A percentile compares a stretch with the other conserved stretches of the same genome.
phyloP scores from a whole-genome alignment of 495 filamentous ascomycete genomes.

The Penicillium lividum region DNA sequence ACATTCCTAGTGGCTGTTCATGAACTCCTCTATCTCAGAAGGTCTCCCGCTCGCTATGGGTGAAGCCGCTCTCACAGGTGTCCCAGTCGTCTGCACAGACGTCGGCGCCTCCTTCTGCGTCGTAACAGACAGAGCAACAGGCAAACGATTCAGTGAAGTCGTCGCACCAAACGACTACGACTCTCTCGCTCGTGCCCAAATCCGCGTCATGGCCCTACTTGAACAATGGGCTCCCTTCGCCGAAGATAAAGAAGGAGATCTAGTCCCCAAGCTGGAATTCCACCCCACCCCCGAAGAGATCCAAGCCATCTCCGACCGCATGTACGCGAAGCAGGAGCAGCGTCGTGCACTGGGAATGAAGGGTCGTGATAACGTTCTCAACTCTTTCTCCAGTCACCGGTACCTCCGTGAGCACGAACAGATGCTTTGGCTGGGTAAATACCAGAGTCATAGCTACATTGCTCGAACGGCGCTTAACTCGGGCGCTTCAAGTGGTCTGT shows the following conservation, averaged over 20 bases:
- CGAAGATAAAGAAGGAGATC: not conserved
- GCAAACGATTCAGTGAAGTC: slow-evolving; percentile 6
- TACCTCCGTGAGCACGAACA: slow-evolving; percentile 8
- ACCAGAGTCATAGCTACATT: slow-evolving; percentile 7
- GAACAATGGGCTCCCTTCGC: slow-evolving; percentile 8
- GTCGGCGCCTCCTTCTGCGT: slow-evolving; percentile 9
- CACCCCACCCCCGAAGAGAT: slow-evolving; percentile 5
- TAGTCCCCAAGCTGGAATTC: slow-evolving; percentile 6
- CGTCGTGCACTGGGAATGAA: slow-evolving; percentile 6
- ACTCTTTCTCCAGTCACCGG: slow-evolving; percentile 9
- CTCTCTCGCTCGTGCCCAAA: slow-evolving; percentile 7
- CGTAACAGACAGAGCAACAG: slow-evolving; percentile 6
- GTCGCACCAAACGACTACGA: slow-evolving; percentile 9
- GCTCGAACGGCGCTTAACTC: slow-evolving; percentile 2
- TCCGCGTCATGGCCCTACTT: slow-evolving; percentile 5
- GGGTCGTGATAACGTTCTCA: slow-evolving; percentile 5
- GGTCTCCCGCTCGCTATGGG: slow-evolving; percentile 8
- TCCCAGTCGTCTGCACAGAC: slow-evolving; percentile 9
- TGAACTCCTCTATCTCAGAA: slow-evolving; percentile 10
- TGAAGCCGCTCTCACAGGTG: slow-evolving; percentile 7
- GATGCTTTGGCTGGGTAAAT: slow-evolving; percentile 9
- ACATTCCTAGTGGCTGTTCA: slow-evolving; percentile 3
- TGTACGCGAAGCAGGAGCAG: slow-evolving; percentile 9
- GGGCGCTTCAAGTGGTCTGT: not conserved
- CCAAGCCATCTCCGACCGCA: slow-evolving; percentile 5